These are phyloP conservation scores for Candolleomyces efflorescens DNA, from an alignment of 768 basidiomycete species.

Conservation along the genomic window DNA sequence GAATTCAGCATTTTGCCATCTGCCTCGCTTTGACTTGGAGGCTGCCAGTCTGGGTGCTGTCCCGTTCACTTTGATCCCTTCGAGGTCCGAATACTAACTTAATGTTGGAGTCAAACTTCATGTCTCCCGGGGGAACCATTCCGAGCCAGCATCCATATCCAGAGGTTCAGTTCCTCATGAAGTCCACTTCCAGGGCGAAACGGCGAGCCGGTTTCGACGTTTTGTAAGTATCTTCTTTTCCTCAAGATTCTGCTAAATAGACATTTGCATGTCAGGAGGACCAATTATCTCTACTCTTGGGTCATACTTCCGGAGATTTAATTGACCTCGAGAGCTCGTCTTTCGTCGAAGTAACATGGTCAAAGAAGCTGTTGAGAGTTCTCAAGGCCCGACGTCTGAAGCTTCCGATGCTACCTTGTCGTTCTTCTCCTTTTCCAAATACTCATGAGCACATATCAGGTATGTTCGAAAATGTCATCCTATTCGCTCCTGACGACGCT, in stretches of 20 bases:
- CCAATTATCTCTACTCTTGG: background rate
- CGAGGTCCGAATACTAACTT: background rate
- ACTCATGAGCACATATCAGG: background rate
- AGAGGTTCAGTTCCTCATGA: background rate
- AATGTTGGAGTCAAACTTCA: background rate
- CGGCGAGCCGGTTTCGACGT: background rate
- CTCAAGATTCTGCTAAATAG: background rate
- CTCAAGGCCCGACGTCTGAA: background rate
- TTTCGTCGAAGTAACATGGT: background rate
- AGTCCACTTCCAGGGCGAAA: background rate
- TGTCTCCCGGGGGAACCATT: background rate
- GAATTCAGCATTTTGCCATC: no score
- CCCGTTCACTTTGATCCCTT: background rate
- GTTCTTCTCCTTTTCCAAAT: slow-evolving; percentile 3
- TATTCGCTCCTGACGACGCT: background rate
- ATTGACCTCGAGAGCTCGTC: background rate
- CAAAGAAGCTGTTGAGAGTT: background rate
- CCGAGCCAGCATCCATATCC: background rate
- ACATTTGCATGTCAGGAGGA: background rate
- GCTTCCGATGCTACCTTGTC: slow-evolving; percentile 1
- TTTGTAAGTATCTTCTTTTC: background rate
- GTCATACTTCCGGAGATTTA: background rate
- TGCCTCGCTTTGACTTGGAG: no score
- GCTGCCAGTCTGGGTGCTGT: no score
- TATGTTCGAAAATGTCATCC: background rate